Evolutionary conservation across 2,329 filamentous ascomycete genomes (phyloP).

Genomic region (Aschersonia sp.): DNA sequence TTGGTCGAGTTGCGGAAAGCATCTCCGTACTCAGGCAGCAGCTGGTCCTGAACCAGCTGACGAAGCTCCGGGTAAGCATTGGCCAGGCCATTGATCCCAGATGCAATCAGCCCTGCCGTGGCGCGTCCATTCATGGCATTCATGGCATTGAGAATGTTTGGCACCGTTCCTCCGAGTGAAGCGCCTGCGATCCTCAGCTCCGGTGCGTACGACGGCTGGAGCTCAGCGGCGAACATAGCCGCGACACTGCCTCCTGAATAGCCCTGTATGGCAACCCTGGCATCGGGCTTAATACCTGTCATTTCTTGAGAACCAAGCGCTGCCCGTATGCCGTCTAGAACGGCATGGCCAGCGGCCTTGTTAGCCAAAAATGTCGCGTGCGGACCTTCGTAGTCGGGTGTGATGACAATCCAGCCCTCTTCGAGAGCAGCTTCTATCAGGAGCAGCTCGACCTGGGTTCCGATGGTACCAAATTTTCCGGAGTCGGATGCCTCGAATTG

Average conservation of each 20-base stretch:
- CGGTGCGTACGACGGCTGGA: slow-evolving; percentile 12
- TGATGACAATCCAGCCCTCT: slow-evolving; percentile 32
- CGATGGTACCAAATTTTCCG: slow-evolving; percentile 21
- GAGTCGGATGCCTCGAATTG: slow-evolving; percentile 7
- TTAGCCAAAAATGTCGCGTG: slow-evolving; percentile 25
- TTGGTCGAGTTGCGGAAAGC: slow-evolving; percentile 13
- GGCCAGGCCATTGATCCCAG: slow-evolving; percentile 8
- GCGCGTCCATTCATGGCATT: slow-evolving; percentile 6
- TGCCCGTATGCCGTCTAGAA: slow-evolving; percentile 28
- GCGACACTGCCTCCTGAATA: slow-evolving; percentile 13
- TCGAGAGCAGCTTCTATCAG: slow-evolving; percentile 16
- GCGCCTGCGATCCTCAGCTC: slow-evolving; percentile 11
- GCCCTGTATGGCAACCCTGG: slow-evolving; percentile 28
- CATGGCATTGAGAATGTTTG: slow-evolving; percentile 7
- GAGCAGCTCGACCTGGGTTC: slow-evolving; percentile 9
- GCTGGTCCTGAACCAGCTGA: slow-evolving; percentile 5
- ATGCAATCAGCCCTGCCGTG: slow-evolving; percentile 8
- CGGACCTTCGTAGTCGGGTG: slow-evolving; percentile 32
- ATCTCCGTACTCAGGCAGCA: slow-evolving; percentile 9
- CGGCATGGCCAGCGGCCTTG: slow-evolving; percentile 23
- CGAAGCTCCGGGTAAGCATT: slow-evolving; percentile 8
- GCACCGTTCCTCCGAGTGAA: slow-evolving; percentile 10
- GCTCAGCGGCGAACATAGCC: slow-evolving; percentile 10
- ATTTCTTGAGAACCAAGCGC: slow-evolving; percentile 12
- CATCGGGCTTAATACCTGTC: slow-evolving; percentile 14